Evolutionary conservation across 1,284 basidiomycete genomes (phyloP).

Genomic region (Naganishia liquefaciens): DNA sequence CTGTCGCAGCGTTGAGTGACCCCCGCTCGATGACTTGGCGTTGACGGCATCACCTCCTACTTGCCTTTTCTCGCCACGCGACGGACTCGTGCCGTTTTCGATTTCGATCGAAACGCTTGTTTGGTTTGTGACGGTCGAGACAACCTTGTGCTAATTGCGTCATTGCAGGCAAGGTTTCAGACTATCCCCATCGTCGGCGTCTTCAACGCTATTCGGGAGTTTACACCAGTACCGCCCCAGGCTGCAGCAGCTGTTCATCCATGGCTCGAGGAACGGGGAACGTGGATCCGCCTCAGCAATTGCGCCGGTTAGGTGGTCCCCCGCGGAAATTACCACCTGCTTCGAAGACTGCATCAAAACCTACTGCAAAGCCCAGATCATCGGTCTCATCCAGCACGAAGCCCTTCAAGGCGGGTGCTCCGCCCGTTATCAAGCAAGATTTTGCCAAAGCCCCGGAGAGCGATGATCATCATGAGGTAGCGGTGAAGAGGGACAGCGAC

Average conservation of each 20-base stretch:
- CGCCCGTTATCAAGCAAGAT: conserved; percentile 11
- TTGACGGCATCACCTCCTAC: no score
- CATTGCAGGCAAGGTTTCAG: neutral
- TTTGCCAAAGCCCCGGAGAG: conserved; percentile 4
- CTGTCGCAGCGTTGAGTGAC: no score
- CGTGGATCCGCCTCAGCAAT: conserved; percentile 3
- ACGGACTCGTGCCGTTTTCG: neutral
- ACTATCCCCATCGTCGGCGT: neutral
- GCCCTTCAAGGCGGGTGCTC: neutral
- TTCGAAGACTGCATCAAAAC: neutral
- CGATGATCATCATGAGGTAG: neutral
- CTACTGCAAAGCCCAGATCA: conserved; percentile 1
- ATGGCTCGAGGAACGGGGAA: conserved; percentile 9
- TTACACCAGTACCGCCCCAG: no score
- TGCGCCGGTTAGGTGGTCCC: conserved; percentile 28
- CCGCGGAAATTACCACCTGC: conserved; percentile 15
- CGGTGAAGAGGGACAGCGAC: conserved; percentile 9
- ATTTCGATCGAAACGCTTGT: conserved; percentile 23
- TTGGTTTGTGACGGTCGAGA: conserved; percentile 20
- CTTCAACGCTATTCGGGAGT: no score
- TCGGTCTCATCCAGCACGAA: neutral
- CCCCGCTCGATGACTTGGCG: no score
- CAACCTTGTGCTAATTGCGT: conserved; percentile 10
- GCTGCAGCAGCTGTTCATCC: no score
- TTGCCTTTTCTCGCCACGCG: no score